Evolutionary conservation across 768 basidiomycete species (phyloP).

Genomic region (Russula griseocarnosa): DNA sequence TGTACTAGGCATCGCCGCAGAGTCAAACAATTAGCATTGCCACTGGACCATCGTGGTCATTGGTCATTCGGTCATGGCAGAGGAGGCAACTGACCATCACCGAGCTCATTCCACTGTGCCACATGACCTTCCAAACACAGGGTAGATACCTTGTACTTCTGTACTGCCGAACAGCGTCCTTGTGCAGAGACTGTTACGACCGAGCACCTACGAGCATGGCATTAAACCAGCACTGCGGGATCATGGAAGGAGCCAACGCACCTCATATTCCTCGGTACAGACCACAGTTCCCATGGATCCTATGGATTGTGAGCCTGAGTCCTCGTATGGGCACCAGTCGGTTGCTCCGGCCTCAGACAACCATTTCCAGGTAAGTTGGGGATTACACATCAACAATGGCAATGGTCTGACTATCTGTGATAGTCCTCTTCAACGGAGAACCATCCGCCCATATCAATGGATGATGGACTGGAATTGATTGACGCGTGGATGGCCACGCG

Average conservation of each 20-base stretch:
- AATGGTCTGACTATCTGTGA: background rate
- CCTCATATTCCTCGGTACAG: background rate
- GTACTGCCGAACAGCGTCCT: background rate
- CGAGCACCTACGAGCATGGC: background rate
- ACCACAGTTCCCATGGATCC: background rate
- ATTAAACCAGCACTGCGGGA: background rate
- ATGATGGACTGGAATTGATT: too few relatives aligned
- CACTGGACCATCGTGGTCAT: background rate
- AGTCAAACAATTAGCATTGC: background rate
- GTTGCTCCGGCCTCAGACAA: too few relatives aligned
- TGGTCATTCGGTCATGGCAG: background rate
- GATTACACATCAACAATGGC: background rate
- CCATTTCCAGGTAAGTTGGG: background rate
- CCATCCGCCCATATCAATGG: too few relatives aligned
- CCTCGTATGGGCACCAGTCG: background rate
- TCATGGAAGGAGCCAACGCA: background rate
- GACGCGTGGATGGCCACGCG: too few relatives aligned
- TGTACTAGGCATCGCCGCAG: background rate
- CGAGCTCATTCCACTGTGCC: too few relatives aligned
- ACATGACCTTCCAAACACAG: background rate
- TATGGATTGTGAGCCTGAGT: background rate
- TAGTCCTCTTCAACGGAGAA: too few relatives aligned
- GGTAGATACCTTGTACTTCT: constrained; percentile 1
- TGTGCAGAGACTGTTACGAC: background rate
- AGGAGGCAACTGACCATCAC: background rate